phyloP scores from a whole-genome alignment of 2,329 filamentous ascomycete species.

The Cladosporium sp. region DNA sequence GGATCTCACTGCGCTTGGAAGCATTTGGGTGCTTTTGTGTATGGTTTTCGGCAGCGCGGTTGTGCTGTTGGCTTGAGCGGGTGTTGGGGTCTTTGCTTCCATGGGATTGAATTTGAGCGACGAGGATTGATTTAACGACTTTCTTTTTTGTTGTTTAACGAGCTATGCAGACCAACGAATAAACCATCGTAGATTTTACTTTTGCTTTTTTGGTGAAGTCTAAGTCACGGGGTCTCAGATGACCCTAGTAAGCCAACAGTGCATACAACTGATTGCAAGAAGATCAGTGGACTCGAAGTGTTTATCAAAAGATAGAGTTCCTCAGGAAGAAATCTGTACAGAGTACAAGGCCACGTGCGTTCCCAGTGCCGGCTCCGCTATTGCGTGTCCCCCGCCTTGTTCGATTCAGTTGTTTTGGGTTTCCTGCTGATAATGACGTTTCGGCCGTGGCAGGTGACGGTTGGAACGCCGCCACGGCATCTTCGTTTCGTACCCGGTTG shows the following conservation, averaged over 20 bases:
- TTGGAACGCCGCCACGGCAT: neutral
- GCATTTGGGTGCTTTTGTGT: neutral
- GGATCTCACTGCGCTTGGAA: neutral
- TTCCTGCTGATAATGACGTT: neutral
- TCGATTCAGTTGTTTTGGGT: neutral
- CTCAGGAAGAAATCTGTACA: neutral
- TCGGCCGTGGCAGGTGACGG: neutral
- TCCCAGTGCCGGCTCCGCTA: neutral
- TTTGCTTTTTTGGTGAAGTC: neutral
- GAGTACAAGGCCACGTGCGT: neutral
- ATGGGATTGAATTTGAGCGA: neutral
- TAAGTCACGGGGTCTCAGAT: too few relatives aligned
- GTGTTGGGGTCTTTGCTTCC: neutral
- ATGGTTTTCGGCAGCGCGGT: neutral
- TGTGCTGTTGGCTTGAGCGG: conserved; percentile 5
- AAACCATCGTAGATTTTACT: neutral
- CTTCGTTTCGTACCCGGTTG: neutral
- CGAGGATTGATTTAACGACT: neutral
- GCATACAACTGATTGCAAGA: too few relatives aligned
- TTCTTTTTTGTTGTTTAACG: neutral
- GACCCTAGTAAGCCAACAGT: too few relatives aligned
- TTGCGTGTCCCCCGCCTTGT: neutral
- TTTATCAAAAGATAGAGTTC: neutral
- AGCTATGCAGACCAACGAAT: neutral
- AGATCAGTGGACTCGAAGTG: too few relatives aligned